Evolutionary conservation across 2,329 filamentous ascomycete genomes (phyloP), one percentile per base, ranked within the genome.

Genomic region (Lojkania enalia): DNA sequence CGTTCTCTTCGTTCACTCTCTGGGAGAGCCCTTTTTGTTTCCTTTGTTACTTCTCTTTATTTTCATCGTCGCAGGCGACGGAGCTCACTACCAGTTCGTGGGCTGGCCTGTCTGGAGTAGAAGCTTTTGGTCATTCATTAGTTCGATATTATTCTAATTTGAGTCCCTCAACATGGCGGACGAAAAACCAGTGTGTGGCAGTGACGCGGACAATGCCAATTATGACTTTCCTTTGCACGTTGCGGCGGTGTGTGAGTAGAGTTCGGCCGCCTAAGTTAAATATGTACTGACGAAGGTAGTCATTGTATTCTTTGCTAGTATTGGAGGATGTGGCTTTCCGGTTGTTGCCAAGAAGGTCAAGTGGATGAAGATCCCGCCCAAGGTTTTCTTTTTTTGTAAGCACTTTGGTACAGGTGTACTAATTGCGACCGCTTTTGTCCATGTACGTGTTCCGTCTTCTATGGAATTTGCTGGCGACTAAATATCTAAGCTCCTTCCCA

Each of bases 381-480:
- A 74, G 52, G 60, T 81, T 21, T 83, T 84, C 65, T 84, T 84
- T 60, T 77, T 80, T 43, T 83, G 79, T 67, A 84, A 84, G 55
- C 81, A 84, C 57, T 71, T 71, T 40, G 68, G 88, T 61, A 94
- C 88, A 1, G 88, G 88, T 47, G 89, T 94, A 15, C 75, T 94
- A n/a, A 85, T 94, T 50, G 88, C 89, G 9, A 94, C 88, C 1
- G 88, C 88, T 43, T 94, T 94, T 61, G 87, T 92, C 19, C 88
- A 92, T 71, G 67, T 71, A 53, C 43, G 66, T 16, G 2, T 19
- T 13, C 9, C 5, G 20, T 39, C 14, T 16, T 31, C 31, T 33
- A 36, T 30, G 12, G 11, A 35, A 5, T 16, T 16, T 5, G 21
- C 16, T 5, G 16, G 16, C 9, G 20, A 27, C 51, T 60, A 15